These are phyloP conservation scores for Cetradonia linearis DNA, from an alignment of 495 filamentous ascomycete genomes.

Conservation along the genomic window DNA sequence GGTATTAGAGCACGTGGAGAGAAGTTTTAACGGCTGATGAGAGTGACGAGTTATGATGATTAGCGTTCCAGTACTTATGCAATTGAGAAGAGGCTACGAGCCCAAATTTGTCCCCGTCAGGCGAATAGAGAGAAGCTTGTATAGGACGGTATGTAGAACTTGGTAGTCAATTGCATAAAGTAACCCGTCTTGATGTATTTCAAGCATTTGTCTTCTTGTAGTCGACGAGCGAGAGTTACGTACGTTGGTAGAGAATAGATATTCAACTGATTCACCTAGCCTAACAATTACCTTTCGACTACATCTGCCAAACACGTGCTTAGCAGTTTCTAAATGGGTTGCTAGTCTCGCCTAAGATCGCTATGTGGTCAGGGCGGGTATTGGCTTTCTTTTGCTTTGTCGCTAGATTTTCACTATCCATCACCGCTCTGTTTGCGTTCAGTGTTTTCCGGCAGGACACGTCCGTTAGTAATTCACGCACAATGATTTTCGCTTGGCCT, in stretches of 20 bases:
- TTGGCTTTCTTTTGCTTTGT: background rate
- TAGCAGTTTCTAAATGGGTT: no score
- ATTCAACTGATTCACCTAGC: background rate
- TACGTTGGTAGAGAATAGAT: background rate
- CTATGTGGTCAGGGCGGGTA: background rate
- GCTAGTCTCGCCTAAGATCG: no score
- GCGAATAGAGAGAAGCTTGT: no score
- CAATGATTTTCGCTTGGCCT: background rate
- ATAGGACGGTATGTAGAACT: no score
- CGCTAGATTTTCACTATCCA: background rate
- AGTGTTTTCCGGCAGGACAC: background rate
- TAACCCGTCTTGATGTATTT: no score
- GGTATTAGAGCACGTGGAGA: constrained; percentile 2
- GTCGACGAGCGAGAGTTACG: no score
- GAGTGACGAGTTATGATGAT: background rate
- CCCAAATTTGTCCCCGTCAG: no score
- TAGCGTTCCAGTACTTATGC: background rate
- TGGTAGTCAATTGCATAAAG: no score
- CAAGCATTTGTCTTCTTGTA: no score
- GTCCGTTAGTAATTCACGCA: background rate
- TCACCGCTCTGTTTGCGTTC: background rate
- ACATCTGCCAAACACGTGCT: background rate
- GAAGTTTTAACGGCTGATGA: background rate
- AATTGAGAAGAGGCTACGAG: no score
- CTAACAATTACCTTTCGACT: background rate